Conservation (phyloP, 345 rosid species). For the Moringa oleifera region DNA sequence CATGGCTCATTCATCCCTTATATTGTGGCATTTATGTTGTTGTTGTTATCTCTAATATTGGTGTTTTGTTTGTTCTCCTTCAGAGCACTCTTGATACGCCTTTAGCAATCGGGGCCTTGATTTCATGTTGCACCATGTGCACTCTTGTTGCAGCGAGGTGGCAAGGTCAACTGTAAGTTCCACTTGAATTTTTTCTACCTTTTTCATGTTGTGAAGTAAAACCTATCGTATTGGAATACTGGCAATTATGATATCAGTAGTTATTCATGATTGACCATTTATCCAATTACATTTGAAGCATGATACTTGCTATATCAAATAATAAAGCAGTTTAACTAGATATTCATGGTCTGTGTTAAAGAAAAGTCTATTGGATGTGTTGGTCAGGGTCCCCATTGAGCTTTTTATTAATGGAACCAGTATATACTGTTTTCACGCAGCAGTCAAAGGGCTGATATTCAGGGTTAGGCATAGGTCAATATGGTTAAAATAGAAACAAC, state of each 20-base stretch:
- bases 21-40: background rate
- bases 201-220: background rate
- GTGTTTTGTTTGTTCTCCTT: conserved; percentile 4
- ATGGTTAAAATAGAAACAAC: background rate
- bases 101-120: conserved; percentile 44
- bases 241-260: background rate
- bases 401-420: too few relatives aligned
- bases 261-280: background rate
- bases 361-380: background rate
- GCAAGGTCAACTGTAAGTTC: conserved; percentile 32
- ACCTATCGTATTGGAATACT: background rate
- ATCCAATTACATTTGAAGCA: background rate
- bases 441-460: background rate
- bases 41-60: background rate
- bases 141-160: conserved; percentile 24
- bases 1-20: too few relatives aligned
- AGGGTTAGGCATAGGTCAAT: background rate
- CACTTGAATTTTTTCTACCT: background rate
- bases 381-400: too few relatives aligned
- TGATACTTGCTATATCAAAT: too few relatives aligned
- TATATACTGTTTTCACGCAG: background rate
- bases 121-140: conserved; percentile 36
- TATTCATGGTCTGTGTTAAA: background rate
- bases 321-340: background rate
- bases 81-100: conserved; percentile 76